Evolutionary conservation across 176 grass and related monocot species (phyloP).

Genomic region (Pontederia crassipes): DNA sequence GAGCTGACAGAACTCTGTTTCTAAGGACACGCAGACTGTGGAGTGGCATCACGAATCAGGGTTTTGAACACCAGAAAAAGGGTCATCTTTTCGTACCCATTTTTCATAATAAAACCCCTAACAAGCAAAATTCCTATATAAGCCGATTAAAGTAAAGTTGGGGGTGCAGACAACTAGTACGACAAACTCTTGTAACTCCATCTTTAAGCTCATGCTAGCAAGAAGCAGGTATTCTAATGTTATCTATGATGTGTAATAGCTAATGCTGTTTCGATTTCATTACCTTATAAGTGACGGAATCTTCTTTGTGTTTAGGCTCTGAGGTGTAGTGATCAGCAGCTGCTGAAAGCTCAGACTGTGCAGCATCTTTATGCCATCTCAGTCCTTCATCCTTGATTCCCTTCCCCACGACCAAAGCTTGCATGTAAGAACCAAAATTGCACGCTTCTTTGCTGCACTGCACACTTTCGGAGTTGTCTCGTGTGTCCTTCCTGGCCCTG

Average conservation of each 20-base stretch:
- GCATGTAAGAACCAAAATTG: constrained; percentile 11
- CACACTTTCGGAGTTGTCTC: not conserved
- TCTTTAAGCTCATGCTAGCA: no score
- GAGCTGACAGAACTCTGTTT: not conserved
- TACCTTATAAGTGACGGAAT: constrained; percentile 13
- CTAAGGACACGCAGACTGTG: not conserved
- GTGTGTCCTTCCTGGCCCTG: constrained; percentile 2
- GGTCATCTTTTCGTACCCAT: no score
- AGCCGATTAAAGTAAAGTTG: no score
- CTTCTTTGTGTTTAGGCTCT: constrained; percentile 3
- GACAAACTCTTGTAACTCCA: no score
- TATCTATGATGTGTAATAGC: no score
- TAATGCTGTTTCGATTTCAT: not conserved
- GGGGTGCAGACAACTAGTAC: no score
- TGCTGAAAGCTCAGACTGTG: not conserved
- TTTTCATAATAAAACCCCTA: no score
- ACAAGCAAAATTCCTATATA: no score
- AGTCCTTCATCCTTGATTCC: not conserved
- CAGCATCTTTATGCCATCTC: not conserved
- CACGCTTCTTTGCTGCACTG: not conserved
- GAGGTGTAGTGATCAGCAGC: not conserved
- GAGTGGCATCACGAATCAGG: not conserved
- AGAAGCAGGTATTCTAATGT: no score
- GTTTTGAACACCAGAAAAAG: no score
- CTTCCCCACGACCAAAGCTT: not conserved